Evolutionary conservation across 2,329 filamentous ascomycete genomes (phyloP), one percentile per base, ranked within the genome.

Genomic region (Neofusicoccum ribis): DNA sequence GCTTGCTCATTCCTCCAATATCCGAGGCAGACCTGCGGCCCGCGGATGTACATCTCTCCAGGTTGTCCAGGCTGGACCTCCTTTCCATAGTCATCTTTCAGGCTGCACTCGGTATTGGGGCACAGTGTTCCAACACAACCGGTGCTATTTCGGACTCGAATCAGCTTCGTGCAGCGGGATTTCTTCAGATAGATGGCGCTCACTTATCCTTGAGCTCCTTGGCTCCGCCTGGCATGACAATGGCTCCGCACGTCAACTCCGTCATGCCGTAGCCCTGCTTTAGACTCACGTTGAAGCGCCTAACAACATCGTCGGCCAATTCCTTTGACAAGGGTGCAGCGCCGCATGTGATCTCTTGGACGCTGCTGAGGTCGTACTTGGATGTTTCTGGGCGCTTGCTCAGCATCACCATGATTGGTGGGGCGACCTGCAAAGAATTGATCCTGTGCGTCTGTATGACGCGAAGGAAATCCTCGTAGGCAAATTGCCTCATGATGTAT

Each of bases 261-360:
- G 92, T 95, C 92, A 96, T 94, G 5, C 92, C 92, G 89, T 91
- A 96, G 3, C 91, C 92, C 76, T 94, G 91, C 72, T 83, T 84
- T 31, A 88, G 72, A 68, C 84, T 83, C 23, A 87, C 76, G 20
- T 76, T 73, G 81, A 87, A 88, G 63, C 88, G 72, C 65, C 79
- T 82, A 72, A 89, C 83, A 8, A 87, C 84, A 68, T 89, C 86
- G 6, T 68, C 71, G 36, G 72, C 74, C 0, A 78, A 72, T 66
- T 82, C 79, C 20, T 73, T 69, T 6, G 78, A 78, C 14, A 82
- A 70, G 0, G 91, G 91, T 5, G 92, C 91, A 1, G 91, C 91
- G 37, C 91, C 91, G 61, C 82, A 86, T 1, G 80, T 83, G 14
- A 92, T 77, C 3, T 66, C 66, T 66, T 87, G 82, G 12, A 95